A percentile compares a stretch with the other conserved stretches of the same genome.
Evolutionary conservation across 345 rosid genomes (phyloP).

Genomic region (Capsella bursapastoris): DNA sequence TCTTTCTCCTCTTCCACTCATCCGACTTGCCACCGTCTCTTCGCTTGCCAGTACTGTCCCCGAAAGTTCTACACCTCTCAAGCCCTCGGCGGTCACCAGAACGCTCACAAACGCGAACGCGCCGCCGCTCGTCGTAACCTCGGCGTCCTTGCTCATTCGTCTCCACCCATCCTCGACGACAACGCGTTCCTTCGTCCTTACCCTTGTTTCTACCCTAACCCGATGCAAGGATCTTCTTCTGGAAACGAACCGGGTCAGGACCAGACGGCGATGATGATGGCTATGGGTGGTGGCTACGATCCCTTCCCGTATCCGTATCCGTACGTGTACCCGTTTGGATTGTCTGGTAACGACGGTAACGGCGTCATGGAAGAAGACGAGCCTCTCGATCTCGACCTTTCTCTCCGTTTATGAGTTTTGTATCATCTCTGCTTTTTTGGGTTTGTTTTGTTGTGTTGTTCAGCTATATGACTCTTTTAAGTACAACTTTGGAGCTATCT

Average conservation of each 20-base stretch:
- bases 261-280: slow-evolving; percentile 7
- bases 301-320: slow-evolving; percentile 29
- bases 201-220: slow-evolving; percentile 35
- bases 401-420: slow-evolving; percentile 39
- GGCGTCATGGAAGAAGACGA: slow-evolving; percentile 38
- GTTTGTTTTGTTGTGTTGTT: slow-evolving; percentile 19
- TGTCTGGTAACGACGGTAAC: not conserved
- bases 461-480: slow-evolving; percentile 16
- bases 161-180: slow-evolving; percentile 35
- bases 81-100: slow-evolving; percentile 98
- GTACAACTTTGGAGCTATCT: slow-evolving; percentile 37
- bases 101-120: slow-evolving; percentile 95
- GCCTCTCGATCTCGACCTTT: slow-evolving; percentile 44
- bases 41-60: slow-evolving; percentile 82
- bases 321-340: slow-evolving; percentile 21
- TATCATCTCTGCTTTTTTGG: not conserved
- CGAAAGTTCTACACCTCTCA: slow-evolving; percentile 93
- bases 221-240: slow-evolving; percentile 5
- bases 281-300: slow-evolving; percentile 11
- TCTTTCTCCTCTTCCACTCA: slow-evolving; percentile 31
- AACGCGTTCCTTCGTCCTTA: slow-evolving; percentile 20
- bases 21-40: slow-evolving; percentile 50
- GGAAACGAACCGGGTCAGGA: slow-evolving; percentile 23
- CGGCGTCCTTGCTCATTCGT: slow-evolving; percentile 22
- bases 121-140: slow-evolving; percentile 77